Evolutionary conservation across 2,329 filamentous ascomycete genomes (phyloP).

Genomic region (Colletotrichum sp.): DNA sequence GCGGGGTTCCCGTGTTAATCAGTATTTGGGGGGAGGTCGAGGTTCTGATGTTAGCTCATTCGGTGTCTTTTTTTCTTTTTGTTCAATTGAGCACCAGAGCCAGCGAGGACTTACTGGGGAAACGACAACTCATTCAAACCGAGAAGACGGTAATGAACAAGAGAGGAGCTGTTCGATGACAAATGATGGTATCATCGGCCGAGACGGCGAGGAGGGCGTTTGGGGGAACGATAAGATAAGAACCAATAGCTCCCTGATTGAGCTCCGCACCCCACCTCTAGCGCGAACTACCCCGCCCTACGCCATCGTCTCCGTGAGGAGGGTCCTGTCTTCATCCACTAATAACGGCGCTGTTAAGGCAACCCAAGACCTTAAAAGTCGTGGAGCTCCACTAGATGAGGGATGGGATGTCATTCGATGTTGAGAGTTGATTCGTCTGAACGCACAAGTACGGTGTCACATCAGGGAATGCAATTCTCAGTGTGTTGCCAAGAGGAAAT

Average conservation of each 20-base stretch:
- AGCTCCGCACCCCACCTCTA: conserved; percentile 18
- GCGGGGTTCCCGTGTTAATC: background rate
- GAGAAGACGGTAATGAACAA: background rate
- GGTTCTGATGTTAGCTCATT: background rate
- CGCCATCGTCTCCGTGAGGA: background rate
- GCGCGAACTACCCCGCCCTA: conserved; percentile 13
- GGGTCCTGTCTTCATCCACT: background rate
- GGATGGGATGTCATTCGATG: background rate
- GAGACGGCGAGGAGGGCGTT: background rate
- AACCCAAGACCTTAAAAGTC: background rate
- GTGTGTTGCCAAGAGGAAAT: background rate
- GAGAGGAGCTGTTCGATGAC: background rate
- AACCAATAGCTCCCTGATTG: background rate
- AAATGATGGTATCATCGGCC: background rate
- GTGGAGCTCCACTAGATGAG: background rate
- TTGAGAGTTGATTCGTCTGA: background rate
- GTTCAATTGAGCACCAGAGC: background rate
- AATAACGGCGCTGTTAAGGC: background rate
- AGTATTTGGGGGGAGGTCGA: background rate
- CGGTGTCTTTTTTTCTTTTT: background rate
- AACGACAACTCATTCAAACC: background rate
- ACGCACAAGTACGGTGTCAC: background rate
- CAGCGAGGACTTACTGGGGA: background rate
- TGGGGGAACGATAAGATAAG: conserved; percentile 7
- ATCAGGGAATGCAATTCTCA: background rate